Evolutionary conservation across 371 early-diverging fungal species (phyloP).

Genomic region (Dinochytrium kinnereticum): DNA sequence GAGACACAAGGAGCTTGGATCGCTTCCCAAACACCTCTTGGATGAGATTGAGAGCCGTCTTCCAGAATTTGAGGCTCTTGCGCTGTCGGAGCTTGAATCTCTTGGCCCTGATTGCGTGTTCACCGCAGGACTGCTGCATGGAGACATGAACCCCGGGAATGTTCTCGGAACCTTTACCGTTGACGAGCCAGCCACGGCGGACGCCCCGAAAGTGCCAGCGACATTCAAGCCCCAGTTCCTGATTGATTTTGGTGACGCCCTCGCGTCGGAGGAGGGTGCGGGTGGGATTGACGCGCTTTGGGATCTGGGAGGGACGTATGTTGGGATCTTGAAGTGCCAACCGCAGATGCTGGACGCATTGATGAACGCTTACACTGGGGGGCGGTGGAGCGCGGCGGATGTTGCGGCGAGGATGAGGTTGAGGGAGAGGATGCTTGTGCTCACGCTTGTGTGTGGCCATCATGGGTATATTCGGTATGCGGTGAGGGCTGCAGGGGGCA

Average conservation of each 20-base stretch:
- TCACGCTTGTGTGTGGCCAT: slow-evolving; percentile 9
- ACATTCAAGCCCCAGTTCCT: slow-evolving; percentile 7
- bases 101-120: neutral
- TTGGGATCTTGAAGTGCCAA: slow-evolving; percentile 18
- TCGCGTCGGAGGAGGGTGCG: neutral
- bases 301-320: slow-evolving; percentile 26
- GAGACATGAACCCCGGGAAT: slow-evolving; percentile 33
- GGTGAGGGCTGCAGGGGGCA: slow-evolving; percentile 8
- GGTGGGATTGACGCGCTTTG: slow-evolving; percentile 18
- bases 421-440: neutral
- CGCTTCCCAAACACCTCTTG: neutral
- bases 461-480: slow-evolving; percentile 15
- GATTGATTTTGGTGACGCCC: slow-evolving; percentile 35
- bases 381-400: neutral
- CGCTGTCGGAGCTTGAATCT: neutral
- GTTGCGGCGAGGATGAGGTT: neutral
- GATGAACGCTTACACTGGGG: slow-evolving; percentile 22
- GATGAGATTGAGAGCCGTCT: neutral
- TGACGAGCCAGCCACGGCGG: neutral
- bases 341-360: slow-evolving; percentile 5
- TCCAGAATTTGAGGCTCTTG: neutral
- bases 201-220: neutral
- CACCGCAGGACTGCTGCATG: slow-evolving; percentile 20
- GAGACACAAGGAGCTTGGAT: neutral
- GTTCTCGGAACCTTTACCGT: slow-evolving; percentile 11